A percentile compares a stretch with the other conserved stretches of the same genome.
These are phyloP conservation scores for Leucocoprinus sp. DNA, from an alignment of 768 basidiomycete genomes.

Conservation along the genomic window DNA sequence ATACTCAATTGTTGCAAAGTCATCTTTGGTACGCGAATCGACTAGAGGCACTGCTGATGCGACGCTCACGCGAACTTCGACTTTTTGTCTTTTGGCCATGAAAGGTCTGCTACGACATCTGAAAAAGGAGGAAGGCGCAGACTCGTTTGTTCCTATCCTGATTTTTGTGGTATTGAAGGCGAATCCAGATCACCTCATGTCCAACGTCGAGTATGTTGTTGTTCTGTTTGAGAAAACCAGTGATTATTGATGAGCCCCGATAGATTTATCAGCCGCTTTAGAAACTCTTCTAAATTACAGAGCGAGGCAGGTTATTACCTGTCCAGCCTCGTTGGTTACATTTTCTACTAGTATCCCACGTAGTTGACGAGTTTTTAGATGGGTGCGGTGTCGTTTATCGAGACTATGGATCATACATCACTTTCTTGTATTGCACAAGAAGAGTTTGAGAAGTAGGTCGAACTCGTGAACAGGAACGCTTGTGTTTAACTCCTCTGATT, in stretches of 20 bases:
- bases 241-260: background rate
- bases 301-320: constrained; percentile 97
- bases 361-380: constrained; percentile 40
- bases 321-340: constrained; percentile 66
- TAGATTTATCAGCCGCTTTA: constrained; percentile 93
- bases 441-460: constrained; percentile 74
- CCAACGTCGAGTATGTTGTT: constrained; percentile 81
- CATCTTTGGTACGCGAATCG: constrained; percentile 63
- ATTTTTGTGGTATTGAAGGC: constrained; percentile 91
- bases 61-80: constrained; percentile 1
- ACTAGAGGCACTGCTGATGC: constrained; percentile 5
- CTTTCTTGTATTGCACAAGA: constrained; percentile 90
- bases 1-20: constrained; percentile 98
- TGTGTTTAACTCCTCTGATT: background rate
- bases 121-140: constrained; percentile 79
- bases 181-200: constrained; percentile 89
- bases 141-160: constrained; percentile 89
- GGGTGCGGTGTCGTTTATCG: constrained; percentile 96
- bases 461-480: background rate
- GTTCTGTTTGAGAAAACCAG: background rate
- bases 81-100: constrained; percentile 7
- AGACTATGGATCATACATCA: constrained; percentile 94
- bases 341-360: background rate
- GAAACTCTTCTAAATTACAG: constrained; percentile 81
- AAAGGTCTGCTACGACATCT: constrained; percentile 91